Conservation (phyloP, 1,139 yeast species). For the Saccharomyces hybrid region DNA sequence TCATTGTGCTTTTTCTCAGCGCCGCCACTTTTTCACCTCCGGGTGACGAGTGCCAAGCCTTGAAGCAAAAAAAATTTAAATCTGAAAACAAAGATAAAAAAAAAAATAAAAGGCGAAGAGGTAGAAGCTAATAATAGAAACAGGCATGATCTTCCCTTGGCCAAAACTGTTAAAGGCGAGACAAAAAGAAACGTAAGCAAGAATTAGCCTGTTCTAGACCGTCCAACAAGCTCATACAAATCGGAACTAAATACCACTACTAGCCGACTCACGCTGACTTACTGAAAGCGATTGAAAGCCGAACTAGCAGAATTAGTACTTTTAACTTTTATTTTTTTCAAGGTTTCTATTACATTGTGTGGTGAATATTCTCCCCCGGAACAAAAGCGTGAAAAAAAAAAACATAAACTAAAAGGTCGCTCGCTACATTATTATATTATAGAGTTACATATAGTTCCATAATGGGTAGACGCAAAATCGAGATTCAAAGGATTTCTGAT, state of each 20-base stretch:
- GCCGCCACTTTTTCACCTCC: background rate
- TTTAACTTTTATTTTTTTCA: background rate
- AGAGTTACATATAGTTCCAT: background rate
- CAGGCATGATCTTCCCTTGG: background rate
- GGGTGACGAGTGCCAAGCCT: background rate
- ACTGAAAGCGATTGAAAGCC: background rate
- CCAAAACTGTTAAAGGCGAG: background rate
- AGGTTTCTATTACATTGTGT: background rate
- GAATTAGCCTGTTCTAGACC: background rate
- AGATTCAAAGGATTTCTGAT: slow-evolving; percentile 82
- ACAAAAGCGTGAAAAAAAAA: slow-evolving; percentile 1
- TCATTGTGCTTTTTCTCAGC: background rate
- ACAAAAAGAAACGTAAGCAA: background rate
- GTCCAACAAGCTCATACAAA: background rate
- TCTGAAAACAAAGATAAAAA: background rate
- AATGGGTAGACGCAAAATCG: slow-evolving; percentile 97
- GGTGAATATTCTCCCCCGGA: background rate
- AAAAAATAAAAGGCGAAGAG: background rate
- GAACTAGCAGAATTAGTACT: background rate
- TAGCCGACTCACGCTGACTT: background rate
- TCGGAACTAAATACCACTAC: background rate
- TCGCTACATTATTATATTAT: background rate
- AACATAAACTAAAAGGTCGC: background rate
- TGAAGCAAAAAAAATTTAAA: background rate
- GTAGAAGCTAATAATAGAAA: background rate